These are phyloP conservation scores for Quercus phellos DNA, from an alignment of 331 rosid species.

Conservation along the genomic window DNA sequence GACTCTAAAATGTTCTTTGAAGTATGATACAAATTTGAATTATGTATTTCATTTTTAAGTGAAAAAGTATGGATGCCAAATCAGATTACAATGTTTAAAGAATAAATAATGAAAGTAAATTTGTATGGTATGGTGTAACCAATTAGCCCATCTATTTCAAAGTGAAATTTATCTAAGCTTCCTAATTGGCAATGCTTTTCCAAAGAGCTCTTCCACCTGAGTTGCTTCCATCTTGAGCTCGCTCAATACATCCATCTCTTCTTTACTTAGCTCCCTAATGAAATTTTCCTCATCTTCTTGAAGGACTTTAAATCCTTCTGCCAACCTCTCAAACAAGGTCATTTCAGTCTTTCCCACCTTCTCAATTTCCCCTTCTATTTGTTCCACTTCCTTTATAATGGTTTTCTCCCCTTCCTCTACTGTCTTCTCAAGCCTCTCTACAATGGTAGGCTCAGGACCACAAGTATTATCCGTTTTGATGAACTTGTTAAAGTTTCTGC, in stretches of 20 bases:
- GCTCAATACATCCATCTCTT: conserved; percentile 63
- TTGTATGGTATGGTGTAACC: conserved; percentile 1
- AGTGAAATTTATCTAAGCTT: conserved; percentile 50
- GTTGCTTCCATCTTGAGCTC: conserved; percentile 74
- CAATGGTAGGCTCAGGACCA: conserved; percentile 90
- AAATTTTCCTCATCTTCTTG: conserved; percentile 72
- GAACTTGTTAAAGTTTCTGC: conserved; percentile 73
- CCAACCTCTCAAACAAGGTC: conserved; percentile 55
- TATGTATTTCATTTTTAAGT: background rate
- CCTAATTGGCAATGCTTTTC: conserved; percentile 66
- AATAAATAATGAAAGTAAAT: conserved; percentile 4
- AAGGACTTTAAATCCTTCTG: conserved; percentile 64
- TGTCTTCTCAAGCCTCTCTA: conserved; percentile 78
- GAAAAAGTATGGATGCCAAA: background rate
- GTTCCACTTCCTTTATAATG: conserved; percentile 66
- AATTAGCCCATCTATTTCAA: background rate
- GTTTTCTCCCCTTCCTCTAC: conserved; percentile 83
- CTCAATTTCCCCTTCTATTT: conserved; percentile 70
- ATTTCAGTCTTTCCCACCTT: conserved; percentile 60
- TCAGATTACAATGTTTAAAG: background rate
- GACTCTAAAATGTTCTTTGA: too few species aligned
- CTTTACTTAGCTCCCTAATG: conserved; percentile 50
- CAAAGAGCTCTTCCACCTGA: conserved; percentile 74
- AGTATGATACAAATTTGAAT: too few species aligned
- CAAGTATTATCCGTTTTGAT: conserved; percentile 78